Evolutionary conservation across 2,329 filamentous ascomycete species (phyloP).

Genomic region (Ophiocordyceps camponoti-rufipedis): DNA sequence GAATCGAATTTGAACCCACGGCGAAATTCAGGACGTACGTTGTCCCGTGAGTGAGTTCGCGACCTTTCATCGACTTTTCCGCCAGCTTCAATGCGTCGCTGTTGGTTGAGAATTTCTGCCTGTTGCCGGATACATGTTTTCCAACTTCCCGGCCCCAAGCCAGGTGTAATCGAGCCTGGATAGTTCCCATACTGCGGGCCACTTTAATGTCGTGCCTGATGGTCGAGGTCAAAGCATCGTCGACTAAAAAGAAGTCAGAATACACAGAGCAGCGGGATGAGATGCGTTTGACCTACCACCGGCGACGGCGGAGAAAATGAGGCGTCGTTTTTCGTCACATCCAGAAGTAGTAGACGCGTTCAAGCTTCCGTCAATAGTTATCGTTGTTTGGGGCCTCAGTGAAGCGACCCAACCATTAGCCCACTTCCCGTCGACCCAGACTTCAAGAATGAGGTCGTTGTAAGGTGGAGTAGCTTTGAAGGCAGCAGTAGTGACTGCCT

Average conservation of each 20-base stretch:
- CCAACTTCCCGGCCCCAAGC: too few relatives aligned
- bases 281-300: slow-evolving; percentile 1
- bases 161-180: too few relatives aligned
- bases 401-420: too few relatives aligned
- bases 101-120: too few relatives aligned
- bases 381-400: too few relatives aligned
- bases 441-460: rapidly evolving
- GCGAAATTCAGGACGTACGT: slow-evolving; percentile 2
- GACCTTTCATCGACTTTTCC: slow-evolving; percentile 11
- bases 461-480: background rate
- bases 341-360: background rate
- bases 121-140: too few relatives aligned
- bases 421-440: slow-evolving; percentile 6
- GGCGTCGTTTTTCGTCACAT: background rate
- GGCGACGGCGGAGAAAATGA: slow-evolving; percentile 5
- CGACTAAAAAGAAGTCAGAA: slow-evolving; percentile 1
- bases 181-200: slow-evolving; percentile 3
- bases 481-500: background rate
- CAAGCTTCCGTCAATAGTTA: background rate
- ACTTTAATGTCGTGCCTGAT: background rate
- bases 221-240: too few relatives aligned
- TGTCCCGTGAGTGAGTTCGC: slow-evolving; percentile 7
- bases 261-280: background rate
- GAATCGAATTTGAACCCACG: background rate
- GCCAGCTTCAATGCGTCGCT: background rate